Evolutionary conservation across 768 basidiomycete species (phyloP).

Genomic region (Mycena alexandri): DNA sequence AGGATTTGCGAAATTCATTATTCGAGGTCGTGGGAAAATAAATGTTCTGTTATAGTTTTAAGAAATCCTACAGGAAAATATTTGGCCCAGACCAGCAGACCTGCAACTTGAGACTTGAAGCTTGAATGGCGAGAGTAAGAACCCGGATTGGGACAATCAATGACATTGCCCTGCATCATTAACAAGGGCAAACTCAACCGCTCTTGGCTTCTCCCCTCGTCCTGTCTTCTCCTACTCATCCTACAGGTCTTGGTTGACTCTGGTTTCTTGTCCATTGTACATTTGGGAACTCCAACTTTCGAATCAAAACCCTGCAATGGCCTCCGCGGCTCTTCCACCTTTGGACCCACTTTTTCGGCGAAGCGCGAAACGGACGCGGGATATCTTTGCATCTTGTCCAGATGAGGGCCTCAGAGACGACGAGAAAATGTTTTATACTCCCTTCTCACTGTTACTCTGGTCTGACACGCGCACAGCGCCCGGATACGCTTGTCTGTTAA

Average conservation of each 20-base stretch:
- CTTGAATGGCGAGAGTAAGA: no score
- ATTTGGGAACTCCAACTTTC: not conserved
- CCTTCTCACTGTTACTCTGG: not conserved
- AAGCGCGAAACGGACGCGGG: slow-evolving; percentile 79
- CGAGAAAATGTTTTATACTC: slow-evolving; percentile 71
- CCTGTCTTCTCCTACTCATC: not conserved
- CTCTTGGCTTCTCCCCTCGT: not conserved
- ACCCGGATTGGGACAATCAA: not conserved
- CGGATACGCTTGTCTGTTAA: slow-evolving; percentile 84
- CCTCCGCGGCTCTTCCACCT: slow-evolving; percentile 69
- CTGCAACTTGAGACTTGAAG: no score
- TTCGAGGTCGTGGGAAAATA: no score
- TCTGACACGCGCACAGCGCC: slow-evolving; percentile 56
- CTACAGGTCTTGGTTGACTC: not conserved
- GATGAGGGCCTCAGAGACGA: slow-evolving; percentile 75
- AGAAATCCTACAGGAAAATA: no score
- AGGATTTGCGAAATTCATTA: no score
- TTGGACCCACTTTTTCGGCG: slow-evolving; percentile 73
- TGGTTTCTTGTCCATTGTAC: not conserved
- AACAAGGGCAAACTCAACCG: slow-evolving; percentile 19
- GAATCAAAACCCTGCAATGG: slow-evolving; percentile 40
- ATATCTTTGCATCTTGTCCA: slow-evolving; percentile 74
- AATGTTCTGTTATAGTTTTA: no score
- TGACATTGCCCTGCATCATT: slow-evolving; percentile 4
- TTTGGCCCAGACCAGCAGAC: no score